Evolutionary conservation across 257 asterid genomes (phyloP), one percentile per base, ranked within the genome.

Genomic region (Cordia subcordata): DNA sequence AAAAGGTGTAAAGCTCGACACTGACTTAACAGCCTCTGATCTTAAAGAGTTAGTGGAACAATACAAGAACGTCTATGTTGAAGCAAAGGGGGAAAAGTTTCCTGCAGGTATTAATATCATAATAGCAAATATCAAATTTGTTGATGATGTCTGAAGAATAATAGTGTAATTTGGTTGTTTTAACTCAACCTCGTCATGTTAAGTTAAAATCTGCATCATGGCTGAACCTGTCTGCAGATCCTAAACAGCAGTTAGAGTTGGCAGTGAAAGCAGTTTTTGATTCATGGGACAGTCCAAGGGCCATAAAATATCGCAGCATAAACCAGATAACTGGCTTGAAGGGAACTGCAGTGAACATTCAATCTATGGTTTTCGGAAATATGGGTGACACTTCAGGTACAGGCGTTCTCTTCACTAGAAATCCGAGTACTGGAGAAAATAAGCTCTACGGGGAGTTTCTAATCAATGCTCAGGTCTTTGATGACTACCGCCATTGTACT

Each of bases 381-480:
- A 88, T 92, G 99, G 99, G 97, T 33, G 77, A 81, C 73, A 92
- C 96, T 42, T 88, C 99, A 0, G 99, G 99, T 35, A 92, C 99
- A 0, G 99, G 99, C 11, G 99, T 92, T 54, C 95, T 88, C 45
- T 92, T 92, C 62, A 92, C 99, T 21, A 76, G 99, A 76, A 88
- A 88, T 53, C 97, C 99, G 0, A 88, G 97, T 57, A 92, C 99
- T 0, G 97, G 99, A 0, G 99, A 92, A 61, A 88, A 86, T 65
- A 84, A 84, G 85, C 96, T 92, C 39, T 92, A 92, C 16, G 99
- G 99, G 46, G 99, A 92, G 81, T 92, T 88, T 63, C 79, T 92
- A 40, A 64, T 89, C 49, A 92, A 92, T 64, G 99, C 99, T 60
- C 98, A 90, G 95, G 97, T 89, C 66, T 69, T 21, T n/a, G 42